A percentile compares a stretch with the other conserved stretches of the same genome.
Conservation (phyloP, 2,329 filamentous ascomycete species). For the Colletotrichum tofieldiae region DNA sequence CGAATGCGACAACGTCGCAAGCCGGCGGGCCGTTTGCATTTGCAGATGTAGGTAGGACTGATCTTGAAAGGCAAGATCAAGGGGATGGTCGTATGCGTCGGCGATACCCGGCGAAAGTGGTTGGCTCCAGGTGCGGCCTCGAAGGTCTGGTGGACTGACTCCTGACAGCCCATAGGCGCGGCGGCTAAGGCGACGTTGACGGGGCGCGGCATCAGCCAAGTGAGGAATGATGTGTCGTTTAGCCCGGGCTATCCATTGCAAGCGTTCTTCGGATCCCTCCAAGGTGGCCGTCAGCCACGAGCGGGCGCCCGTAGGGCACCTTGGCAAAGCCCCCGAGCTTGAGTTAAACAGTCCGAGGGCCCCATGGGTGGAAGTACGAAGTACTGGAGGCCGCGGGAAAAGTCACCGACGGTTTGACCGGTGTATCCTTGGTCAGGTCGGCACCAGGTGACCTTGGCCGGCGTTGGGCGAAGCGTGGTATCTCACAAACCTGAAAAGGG, state of each 20-base stretch:
- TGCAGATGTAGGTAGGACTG: not conserved
- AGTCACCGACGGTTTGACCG: not conserved
- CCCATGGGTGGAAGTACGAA: not conserved
- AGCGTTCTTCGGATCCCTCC: not conserved
- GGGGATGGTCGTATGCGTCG: not conserved
- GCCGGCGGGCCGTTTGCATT: conserved; percentile 17
- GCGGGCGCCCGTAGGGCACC: conserved; percentile 7
- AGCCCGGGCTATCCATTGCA: not conserved
- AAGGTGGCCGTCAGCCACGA: conserved; percentile 9
- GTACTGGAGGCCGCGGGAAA: conserved; percentile 11
- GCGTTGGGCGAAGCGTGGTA: conserved; percentile 12
- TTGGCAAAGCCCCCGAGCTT: not conserved
- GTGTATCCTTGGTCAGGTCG: not conserved
- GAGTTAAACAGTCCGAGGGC: conserved; percentile 18
- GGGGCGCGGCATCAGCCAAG: not conserved
- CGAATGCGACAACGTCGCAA: conserved; percentile 7
- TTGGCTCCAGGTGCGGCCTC: not conserved
- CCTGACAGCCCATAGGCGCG: conserved; percentile 14
- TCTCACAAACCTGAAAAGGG: not conserved
- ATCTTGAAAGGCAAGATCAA: not conserved
- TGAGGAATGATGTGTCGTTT: not conserved
- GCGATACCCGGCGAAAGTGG: not conserved
- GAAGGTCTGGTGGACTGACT: not conserved
- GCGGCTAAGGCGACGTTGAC: not conserved
- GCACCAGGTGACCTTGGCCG: conserved; percentile 20